These are phyloP conservation scores for Tetrastigma voinierianum DNA, from an alignment of 164 flowering plant genomes.

Conservation along the genomic window DNA sequence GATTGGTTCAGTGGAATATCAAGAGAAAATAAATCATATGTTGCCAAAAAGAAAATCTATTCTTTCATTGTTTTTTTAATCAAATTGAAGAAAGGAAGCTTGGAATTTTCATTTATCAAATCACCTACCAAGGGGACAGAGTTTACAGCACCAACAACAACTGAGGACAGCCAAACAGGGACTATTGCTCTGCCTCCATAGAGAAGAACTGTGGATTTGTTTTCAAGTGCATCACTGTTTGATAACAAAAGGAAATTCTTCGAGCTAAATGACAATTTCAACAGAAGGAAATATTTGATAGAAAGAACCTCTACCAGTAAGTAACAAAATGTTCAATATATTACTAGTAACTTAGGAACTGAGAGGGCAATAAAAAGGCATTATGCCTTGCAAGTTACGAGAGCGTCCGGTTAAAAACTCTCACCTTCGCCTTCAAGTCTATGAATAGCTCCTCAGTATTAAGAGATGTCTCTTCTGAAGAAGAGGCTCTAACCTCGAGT, in stretches of 20 bases:
- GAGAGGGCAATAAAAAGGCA: no score
- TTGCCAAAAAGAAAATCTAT: no score
- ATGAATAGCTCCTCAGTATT: constrained; percentile 62
- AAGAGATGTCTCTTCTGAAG: constrained; percentile 64
- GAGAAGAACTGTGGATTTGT: constrained; percentile 81
- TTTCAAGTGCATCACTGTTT: constrained; percentile 96
- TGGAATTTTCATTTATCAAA: background rate
- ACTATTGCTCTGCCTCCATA: constrained; percentile 97
- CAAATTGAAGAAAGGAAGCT: background rate
- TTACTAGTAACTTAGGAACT: background rate
- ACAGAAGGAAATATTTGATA: no score
- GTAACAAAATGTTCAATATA: background rate
- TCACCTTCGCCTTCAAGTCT: constrained; percentile 89
- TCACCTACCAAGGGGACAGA: constrained; percentile 87
- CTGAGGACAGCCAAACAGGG: constrained; percentile 88
- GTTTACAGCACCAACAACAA: constrained; percentile 85
- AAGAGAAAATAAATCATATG: no score
- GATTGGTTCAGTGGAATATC: no score
- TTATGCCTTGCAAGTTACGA: no score
- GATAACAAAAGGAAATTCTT: constrained; percentile 42
- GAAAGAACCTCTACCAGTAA: background rate
- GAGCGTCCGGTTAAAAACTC: background rate
- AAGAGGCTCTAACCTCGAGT: constrained; percentile 58
- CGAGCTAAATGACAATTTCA: background rate
- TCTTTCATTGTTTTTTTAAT: no score